Evolutionary conservation across 2,329 filamentous ascomycete species (phyloP).

Genomic region (Alternaria gansuensis): DNA sequence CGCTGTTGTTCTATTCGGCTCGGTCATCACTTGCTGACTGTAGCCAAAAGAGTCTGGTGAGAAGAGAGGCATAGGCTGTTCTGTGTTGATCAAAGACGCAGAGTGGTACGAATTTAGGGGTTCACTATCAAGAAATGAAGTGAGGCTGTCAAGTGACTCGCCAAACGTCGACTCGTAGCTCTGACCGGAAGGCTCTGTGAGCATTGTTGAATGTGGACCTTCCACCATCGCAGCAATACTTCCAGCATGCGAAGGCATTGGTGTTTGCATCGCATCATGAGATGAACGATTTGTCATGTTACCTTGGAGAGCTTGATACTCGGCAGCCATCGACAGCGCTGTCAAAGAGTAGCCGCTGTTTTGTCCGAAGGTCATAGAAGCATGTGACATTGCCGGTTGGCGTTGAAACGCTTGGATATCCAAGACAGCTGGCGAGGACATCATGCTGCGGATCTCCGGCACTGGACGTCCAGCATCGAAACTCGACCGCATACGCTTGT

Average conservation of each 20-base stretch:
- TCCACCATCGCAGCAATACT: conserved; percentile 28
- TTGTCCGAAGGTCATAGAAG: conserved; percentile 27
- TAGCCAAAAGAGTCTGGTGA: conserved; percentile 52
- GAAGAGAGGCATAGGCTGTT: conserved; percentile 56
- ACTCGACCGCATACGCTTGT: conserved; percentile 41
- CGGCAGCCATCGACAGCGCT: conserved; percentile 54
- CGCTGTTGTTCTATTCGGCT: conserved; percentile 13
- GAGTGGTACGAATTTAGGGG: conserved; percentile 53
- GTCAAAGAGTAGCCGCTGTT: conserved; percentile 50
- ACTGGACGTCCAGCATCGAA: conserved; percentile 38
- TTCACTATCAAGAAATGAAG: conserved; percentile 53
- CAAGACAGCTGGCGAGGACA: conserved; percentile 33
- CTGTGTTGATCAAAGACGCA: conserved; percentile 51
- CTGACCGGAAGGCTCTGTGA: conserved; percentile 9
- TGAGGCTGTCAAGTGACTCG: conserved; percentile 51
- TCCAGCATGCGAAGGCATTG: conserved; percentile 27
- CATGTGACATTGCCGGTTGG: conserved; percentile 27
- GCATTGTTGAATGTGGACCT: conserved; percentile 20
- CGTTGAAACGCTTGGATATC: conserved; percentile 33
- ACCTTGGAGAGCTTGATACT: conserved; percentile 53
- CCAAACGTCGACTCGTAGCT: conserved; percentile 33
- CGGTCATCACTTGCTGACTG: conserved; percentile 36
- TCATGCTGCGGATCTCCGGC: conserved; percentile 41
- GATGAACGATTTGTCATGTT: conserved; percentile 29
- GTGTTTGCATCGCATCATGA: conserved; percentile 23